Evolutionary conservation across 1,139 yeast genomes (phyloP).

Genomic region (Zygoascus sp.): DNA sequence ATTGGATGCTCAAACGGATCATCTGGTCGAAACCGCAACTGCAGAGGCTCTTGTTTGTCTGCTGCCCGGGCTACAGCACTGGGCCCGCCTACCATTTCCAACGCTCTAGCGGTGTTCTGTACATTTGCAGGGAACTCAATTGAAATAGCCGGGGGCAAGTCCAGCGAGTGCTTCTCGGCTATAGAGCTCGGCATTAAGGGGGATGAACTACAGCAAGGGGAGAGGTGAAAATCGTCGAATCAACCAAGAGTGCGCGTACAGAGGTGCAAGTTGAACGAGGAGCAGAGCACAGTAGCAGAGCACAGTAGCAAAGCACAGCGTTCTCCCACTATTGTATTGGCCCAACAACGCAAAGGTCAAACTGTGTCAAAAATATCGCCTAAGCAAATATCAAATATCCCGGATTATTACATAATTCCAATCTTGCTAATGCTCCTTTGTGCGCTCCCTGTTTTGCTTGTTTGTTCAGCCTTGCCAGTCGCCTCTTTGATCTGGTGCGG

Average conservation of each 20-base stretch:
- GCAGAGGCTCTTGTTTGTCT: slow-evolving; percentile 41
- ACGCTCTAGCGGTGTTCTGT: slow-evolving; percentile 56
- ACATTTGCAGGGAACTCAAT: slow-evolving; percentile 79
- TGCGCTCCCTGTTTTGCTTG: too few species aligned
- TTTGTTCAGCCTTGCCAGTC: too few species aligned
- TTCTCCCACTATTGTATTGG: too few species aligned
- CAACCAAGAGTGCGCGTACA: neutral
- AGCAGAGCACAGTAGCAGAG: too few species aligned
- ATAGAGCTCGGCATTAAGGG: slow-evolving; percentile 8
- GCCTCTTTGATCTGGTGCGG: too few species aligned
- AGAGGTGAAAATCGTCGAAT: neutral
- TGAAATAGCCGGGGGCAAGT: slow-evolving; percentile 25
- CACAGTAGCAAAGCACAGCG: too few species aligned
- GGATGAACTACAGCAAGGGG: neutral
- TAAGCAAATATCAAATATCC: too few species aligned
- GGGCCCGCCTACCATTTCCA: slow-evolving; percentile 74
- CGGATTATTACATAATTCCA: too few species aligned
- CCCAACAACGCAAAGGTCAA: too few species aligned
- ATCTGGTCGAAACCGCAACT: slow-evolving; percentile 55
- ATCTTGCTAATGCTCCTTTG: too few species aligned
- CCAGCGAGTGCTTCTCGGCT: slow-evolving; percentile 24
- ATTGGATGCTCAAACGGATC: slow-evolving; percentile 85
- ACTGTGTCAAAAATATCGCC: too few species aligned
- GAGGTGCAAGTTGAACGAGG: too few species aligned
- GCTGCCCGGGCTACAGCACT: slow-evolving; percentile 34